phyloP scores from a whole-genome alignment of 768 basidiomycete genomes.

The Lentinula raphanica region DNA sequence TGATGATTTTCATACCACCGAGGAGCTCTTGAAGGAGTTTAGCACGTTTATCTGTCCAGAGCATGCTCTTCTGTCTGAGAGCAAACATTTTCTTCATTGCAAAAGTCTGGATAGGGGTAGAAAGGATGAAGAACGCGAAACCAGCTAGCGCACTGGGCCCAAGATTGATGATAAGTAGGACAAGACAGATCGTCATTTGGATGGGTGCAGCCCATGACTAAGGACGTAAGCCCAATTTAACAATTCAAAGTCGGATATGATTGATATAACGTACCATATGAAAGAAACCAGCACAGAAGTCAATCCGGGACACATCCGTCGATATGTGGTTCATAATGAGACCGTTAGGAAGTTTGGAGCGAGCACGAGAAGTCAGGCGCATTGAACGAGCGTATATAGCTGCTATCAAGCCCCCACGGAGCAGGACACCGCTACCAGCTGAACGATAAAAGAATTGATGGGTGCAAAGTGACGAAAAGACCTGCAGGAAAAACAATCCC shows the following conservation, averaged over 20 bases:
- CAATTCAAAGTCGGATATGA: background rate
- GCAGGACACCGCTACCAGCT: constrained; percentile 69
- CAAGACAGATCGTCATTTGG: constrained; percentile 71
- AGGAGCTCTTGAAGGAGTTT: constrained; percentile 87
- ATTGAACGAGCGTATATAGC: constrained; percentile 80
- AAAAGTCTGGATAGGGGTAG: constrained; percentile 66
- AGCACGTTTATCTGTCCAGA: constrained; percentile 86
- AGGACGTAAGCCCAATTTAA: background rate
- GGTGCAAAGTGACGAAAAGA: constrained; percentile 58
- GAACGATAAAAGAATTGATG: constrained; percentile 84
- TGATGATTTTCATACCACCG: constrained; percentile 87
- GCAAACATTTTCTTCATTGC: constrained; percentile 72
- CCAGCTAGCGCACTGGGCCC: constrained; percentile 57
- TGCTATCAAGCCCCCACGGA: constrained; percentile 82
- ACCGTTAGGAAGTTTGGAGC: constrained; percentile 79
- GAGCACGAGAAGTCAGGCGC: constrained; percentile 69
- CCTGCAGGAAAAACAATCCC: constrained; percentile 48
- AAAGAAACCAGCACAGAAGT: constrained; percentile 79
- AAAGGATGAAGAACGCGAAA: constrained; percentile 58
- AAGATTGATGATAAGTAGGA: constrained; percentile 68
- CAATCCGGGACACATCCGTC: constrained; percentile 86
- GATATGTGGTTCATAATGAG: constrained; percentile 92
- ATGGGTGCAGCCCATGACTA: constrained; percentile 70
- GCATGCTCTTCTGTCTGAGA: constrained; percentile 70
- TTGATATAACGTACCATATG: constrained; percentile 47